Evolutionary conservation across 176 grass and related monocot genomes (phyloP).

Genomic region (Zoysia pacifica): DNA sequence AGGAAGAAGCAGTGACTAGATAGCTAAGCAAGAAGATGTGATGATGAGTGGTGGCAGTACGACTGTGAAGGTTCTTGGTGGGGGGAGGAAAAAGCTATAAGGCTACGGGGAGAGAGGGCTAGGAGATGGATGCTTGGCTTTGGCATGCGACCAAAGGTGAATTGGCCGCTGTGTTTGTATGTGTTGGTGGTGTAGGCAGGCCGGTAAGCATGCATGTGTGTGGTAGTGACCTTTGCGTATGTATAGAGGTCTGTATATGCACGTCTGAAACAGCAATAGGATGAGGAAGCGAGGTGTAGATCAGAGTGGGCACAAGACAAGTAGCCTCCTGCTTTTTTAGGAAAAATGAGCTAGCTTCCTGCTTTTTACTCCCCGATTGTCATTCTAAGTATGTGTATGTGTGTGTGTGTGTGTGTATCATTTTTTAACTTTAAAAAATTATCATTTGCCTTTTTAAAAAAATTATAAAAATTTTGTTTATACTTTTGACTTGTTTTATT

Average conservation of each 20-base stretch:
- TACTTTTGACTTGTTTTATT: no score
- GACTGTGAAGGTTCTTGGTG: slow-evolving; percentile 53
- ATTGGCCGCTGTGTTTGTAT: slow-evolving; percentile 31
- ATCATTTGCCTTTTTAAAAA: slow-evolving; percentile 22
- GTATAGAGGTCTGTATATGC: neutral
- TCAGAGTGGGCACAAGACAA: slow-evolving; percentile 47
- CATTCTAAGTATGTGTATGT: no score
- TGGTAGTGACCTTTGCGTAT: neutral
- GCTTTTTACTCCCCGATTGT: no score
- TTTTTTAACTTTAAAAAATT: no score
- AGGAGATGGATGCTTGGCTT: slow-evolving; percentile 43
- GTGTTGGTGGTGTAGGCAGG: neutral
- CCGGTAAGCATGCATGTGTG: no score
- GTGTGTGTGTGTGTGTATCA: no score
- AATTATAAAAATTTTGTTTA: neutral
- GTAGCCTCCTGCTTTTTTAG: slow-evolving; percentile 24
- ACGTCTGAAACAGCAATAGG: no score
- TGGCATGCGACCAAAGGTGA: slow-evolving; percentile 45
- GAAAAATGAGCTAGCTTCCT: no score
- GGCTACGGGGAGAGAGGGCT: neutral
- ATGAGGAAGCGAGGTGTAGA: neutral
- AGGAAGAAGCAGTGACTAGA: no score
- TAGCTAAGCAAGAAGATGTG: slow-evolving; percentile 22
- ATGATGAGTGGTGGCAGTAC: slow-evolving; percentile 20
- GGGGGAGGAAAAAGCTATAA: slow-evolving; percentile 10